Percentiles rank a stretch among this genome's conserved stretches.
These are phyloP conservation scores for Hanseniaspora osmophila DNA, from an alignment of 805 yeast species.

Conservation along the genomic window DNA sequence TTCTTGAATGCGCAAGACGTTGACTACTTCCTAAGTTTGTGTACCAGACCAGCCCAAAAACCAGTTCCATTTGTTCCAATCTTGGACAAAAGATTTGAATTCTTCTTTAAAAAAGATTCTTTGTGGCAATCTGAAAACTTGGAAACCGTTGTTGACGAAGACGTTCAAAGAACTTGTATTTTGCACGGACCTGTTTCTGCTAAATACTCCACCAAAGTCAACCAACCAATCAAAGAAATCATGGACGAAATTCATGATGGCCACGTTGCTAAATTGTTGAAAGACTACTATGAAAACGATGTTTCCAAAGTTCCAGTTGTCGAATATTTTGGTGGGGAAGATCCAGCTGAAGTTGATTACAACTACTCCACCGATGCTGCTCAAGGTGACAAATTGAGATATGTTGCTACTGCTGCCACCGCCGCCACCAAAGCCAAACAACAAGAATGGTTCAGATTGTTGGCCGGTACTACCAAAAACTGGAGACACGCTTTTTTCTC, in stretches of 20 bases:
- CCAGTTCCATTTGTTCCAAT: constrained; percentile 98
- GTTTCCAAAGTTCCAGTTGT: constrained; percentile 66
- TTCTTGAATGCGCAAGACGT: constrained; percentile 88
- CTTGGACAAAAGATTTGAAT: constrained; percentile 84
- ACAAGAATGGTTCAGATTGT: constrained; percentile 55
- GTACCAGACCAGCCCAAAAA: constrained; percentile 76
- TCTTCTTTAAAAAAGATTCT: constrained; percentile 95
- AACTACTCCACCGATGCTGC: constrained; percentile 16
- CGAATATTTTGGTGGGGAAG: constrained; percentile 73
- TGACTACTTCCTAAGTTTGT: constrained; percentile 76
- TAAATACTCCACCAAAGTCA: constrained; percentile 68
- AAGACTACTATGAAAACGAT: constrained; percentile 60
- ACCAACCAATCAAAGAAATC: constrained; percentile 87
- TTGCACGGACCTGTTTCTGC: constrained; percentile 98
- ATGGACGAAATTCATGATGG: constrained; percentile 83
- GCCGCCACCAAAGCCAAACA: no score
- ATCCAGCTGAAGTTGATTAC: constrained; percentile 27
- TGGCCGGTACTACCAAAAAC: constrained; percentile 64
- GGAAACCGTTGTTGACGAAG: constrained; percentile 90
- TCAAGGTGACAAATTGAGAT: constrained; percentile 21
- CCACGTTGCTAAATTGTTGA: constrained; percentile 57
- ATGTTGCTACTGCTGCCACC: constrained; percentile 26
- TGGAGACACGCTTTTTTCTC: constrained; percentile 91
- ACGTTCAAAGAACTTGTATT: constrained; percentile 97
- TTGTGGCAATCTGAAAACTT: constrained; percentile 97